A percentile compares a stretch with the other conserved stretches of the same genome.
phyloP scores from a whole-genome alignment of 495 filamentous ascomycete genomes.

The Penicillium arizonense region DNA sequence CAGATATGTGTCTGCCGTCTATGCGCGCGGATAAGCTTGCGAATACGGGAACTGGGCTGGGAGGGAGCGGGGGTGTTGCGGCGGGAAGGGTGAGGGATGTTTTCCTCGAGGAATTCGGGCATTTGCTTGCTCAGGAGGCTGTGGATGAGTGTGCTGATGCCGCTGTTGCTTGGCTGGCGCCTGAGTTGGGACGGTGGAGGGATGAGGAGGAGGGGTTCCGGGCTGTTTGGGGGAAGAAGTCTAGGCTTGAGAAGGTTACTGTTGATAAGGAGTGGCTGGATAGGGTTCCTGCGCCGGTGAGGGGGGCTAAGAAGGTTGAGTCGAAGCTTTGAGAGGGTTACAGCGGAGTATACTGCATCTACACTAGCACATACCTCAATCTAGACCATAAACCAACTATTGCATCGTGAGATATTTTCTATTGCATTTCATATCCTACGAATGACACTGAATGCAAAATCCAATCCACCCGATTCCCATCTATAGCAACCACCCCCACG shows the following conservation, averaged over 20 bases:
- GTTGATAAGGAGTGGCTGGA: conserved; percentile 57
- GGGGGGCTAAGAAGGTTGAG: conserved; percentile 32
- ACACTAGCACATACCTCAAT: background rate
- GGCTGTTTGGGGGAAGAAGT: conserved; percentile 49
- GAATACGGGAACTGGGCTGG: conserved; percentile 45
- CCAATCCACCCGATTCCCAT: conserved; percentile 6
- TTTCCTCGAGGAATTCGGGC: conserved; percentile 65
- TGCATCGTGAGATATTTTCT: conserved; percentile 6
- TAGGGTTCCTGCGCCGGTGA: conserved; percentile 43
- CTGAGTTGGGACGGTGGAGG: conserved; percentile 63
- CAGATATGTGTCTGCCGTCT: conserved; percentile 56
- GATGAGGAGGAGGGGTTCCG: conserved; percentile 60
- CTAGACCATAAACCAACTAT: background rate
- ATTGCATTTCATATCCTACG: conserved; percentile 4
- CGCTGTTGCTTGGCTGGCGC: conserved; percentile 59
- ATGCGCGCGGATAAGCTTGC: conserved; percentile 46
- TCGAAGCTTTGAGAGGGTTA: conserved; percentile 33
- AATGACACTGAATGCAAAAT: conserved; percentile 1
- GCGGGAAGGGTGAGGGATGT: conserved; percentile 71
- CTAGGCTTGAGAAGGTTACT: conserved; percentile 54
- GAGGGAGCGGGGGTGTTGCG: conserved; percentile 48
- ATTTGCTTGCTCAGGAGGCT: conserved; percentile 82
- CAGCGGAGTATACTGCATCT: background rate
- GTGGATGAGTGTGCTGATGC: conserved; percentile 62
- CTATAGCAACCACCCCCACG: conserved; percentile 18